These are phyloP conservation scores for Dryadomyces sulphureus DNA, from an alignment of 2,329 filamentous ascomycete species.

Conservation along the genomic window DNA sequence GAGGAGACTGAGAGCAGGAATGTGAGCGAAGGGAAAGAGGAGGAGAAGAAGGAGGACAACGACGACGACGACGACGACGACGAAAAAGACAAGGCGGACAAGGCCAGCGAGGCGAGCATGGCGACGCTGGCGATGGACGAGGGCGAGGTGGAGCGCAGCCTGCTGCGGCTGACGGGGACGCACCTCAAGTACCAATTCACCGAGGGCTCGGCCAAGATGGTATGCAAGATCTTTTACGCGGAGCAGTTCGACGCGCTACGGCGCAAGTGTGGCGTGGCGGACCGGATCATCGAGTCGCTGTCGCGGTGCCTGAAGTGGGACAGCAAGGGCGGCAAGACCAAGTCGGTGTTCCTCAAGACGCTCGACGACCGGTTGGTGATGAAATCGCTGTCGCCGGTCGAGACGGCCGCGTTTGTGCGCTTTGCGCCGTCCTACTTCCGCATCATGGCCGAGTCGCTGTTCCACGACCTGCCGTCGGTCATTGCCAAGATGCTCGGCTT, in stretches of 20 bases:
- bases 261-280: slow-evolving; percentile 80
- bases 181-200: slow-evolving; percentile 94
- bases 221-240: slow-evolving; percentile 97
- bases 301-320: slow-evolving; percentile 97
- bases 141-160: slow-evolving; percentile 67
- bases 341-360: slow-evolving; percentile 93
- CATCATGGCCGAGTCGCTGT: slow-evolving; percentile 92
- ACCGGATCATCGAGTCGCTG: slow-evolving; percentile 87
- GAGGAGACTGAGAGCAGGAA: slow-evolving; percentile 13
- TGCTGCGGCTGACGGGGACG: slow-evolving; percentile 72
- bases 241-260: slow-evolving; percentile 94
- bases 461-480: slow-evolving; percentile 86
- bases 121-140: slow-evolving; percentile 25
- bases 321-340: slow-evolving; percentile 93
- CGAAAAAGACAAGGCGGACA: not conserved
- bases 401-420: slow-evolving; percentile 84
- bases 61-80: slow-evolving; percentile 3
- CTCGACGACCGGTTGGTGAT: slow-evolving; percentile 87
- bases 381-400: slow-evolving; percentile 79
- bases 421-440: slow-evolving; percentile 96
- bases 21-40: not conserved
- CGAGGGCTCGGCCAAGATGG: slow-evolving; percentile 85
- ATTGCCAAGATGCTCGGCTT: slow-evolving; percentile 99
- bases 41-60: not conserved
- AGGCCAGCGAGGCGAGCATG: not conserved